phyloP scores from a whole-genome alignment of 208 protist genomes.

The Balamuthia mandrillaris region DNA sequence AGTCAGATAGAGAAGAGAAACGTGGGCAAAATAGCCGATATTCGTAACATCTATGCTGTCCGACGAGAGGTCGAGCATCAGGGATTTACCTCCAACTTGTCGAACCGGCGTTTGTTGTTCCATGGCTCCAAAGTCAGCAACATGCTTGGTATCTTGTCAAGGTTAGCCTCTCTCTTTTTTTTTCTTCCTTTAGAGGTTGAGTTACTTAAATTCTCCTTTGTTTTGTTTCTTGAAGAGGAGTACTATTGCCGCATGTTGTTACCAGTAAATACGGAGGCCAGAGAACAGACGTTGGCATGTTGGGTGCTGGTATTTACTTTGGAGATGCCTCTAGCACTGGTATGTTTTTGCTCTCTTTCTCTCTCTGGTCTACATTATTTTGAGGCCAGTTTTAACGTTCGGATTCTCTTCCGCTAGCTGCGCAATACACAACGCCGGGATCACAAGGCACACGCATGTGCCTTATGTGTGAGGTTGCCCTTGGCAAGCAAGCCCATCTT shows the following conservation, averaged over 20 bases:
- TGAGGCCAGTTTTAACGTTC: too few species aligned
- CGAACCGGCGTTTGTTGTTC: neutral
- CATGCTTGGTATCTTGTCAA: neutral
- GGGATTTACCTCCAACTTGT: neutral
- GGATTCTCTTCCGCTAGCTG: too few species aligned
- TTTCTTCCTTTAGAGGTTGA: neutral
- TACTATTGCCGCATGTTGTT: neutral
- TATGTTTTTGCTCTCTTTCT: too few species aligned
- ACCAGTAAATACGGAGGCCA: neutral
- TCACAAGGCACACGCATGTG: neutral
- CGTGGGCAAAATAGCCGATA: neutral
- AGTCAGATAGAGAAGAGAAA: neutral
- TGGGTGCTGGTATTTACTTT: conserved; percentile 6
- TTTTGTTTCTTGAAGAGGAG: neutral
- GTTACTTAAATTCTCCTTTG: neutral
- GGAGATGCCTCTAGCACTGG: neutral
- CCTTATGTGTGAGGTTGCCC: neutral
- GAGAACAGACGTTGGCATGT: neutral
- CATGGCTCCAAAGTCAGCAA: neutral
- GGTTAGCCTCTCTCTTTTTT: neutral
- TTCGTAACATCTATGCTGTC: neutral
- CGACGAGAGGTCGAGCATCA: neutral
- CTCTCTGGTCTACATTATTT: too few species aligned
- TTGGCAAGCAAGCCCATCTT: neutral
- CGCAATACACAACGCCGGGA: neutral